Evolutionary conservation across 108 stramenopile genomes (phyloP).

Genomic region (Asterionellopsis glacialis): DNA sequence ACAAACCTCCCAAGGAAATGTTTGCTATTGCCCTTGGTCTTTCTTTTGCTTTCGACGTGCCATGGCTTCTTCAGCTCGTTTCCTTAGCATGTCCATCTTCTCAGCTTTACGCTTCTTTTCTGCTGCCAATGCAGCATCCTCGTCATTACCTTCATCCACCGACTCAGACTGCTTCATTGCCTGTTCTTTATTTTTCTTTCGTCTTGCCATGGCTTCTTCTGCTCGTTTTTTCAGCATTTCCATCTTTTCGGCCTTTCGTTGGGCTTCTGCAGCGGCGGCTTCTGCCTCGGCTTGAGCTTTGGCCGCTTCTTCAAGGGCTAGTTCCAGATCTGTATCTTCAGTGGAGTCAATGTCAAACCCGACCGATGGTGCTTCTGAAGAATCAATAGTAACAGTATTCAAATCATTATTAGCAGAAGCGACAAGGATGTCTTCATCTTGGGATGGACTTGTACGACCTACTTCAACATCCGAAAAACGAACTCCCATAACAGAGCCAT

Average conservation of each 20-base stretch:
- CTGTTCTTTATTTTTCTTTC: slow-evolving; percentile 25
- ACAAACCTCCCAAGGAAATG: too few species aligned
- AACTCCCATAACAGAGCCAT: slow-evolving; percentile 27
- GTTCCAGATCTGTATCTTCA: slow-evolving; percentile 13
- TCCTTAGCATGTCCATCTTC: slow-evolving; percentile 62
- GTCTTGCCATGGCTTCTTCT: slow-evolving; percentile 50
- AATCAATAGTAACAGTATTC: neutral
- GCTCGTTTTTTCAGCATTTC: slow-evolving; percentile 49
- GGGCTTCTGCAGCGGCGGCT: slow-evolving; percentile 47
- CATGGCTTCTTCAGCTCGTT: slow-evolving; percentile 56
- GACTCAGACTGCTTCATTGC: too few species aligned
- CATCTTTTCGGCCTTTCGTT: slow-evolving; percentile 78
- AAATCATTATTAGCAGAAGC: slow-evolving; percentile 4
- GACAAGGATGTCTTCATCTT: slow-evolving; percentile 1
- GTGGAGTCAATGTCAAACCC: neutral
- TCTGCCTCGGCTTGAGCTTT: slow-evolving; percentile 25
- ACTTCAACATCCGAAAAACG: neutral
- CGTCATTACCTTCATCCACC: slow-evolving; percentile 12
- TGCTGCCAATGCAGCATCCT: slow-evolving; percentile 32
- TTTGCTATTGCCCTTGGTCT: slow-evolving; percentile 9
- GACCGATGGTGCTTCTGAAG: neutral
- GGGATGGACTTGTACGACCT: neutral
- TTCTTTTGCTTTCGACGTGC: slow-evolving; percentile 35
- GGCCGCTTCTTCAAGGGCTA: slow-evolving; percentile 12
- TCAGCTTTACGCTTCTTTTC: slow-evolving; percentile 73